Conservation (phyloP, 2,329 filamentous ascomycete genomes). For the Claviceps pazoutovae region DNA sequence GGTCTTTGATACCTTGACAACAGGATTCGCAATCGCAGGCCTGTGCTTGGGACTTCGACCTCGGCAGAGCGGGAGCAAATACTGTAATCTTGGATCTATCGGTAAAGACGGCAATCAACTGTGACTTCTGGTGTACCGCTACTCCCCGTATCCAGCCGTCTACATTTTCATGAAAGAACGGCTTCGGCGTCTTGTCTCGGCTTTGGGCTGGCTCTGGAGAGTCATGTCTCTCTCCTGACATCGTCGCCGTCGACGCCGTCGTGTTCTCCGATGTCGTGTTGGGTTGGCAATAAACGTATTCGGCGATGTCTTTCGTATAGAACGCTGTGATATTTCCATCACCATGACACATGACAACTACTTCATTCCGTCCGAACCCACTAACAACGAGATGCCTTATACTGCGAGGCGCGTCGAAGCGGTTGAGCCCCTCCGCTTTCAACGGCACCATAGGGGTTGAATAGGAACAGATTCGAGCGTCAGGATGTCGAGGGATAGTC, state of each 20-base stretch:
- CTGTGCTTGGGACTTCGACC: background rate
- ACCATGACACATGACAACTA: conserved; percentile 54
- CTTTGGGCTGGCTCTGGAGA: conserved; percentile 1
- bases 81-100: conserved; percentile 48
- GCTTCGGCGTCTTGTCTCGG: conserved; percentile 13
- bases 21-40: conserved; percentile 5
- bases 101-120: conserved; percentile 72
- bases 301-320: conserved; percentile 41
- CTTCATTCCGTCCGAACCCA: conserved; percentile 54
- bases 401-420: conserved; percentile 38
- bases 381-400: conserved; percentile 59
- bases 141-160: conserved; percentile 75
- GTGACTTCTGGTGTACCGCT: conserved; percentile 63
- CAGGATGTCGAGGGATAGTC: conserved; percentile 31
- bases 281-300: conserved; percentile 23
- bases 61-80: conserved; percentile 32
- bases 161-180: conserved; percentile 66
- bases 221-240: conserved; percentile 2
- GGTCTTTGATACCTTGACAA: conserved; percentile 13
- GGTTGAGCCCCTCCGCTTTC: conserved; percentile 38
- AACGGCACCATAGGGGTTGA: conserved; percentile 24
- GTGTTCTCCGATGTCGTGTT: background rate
- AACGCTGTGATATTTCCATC: conserved; percentile 65
- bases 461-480: conserved; percentile 34
- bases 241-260: background rate